Evolutionary conservation across 306 rosid species (phyloP), one percentile per base, ranked within the genome.

Genomic region (Prosopis cineraria): DNA sequence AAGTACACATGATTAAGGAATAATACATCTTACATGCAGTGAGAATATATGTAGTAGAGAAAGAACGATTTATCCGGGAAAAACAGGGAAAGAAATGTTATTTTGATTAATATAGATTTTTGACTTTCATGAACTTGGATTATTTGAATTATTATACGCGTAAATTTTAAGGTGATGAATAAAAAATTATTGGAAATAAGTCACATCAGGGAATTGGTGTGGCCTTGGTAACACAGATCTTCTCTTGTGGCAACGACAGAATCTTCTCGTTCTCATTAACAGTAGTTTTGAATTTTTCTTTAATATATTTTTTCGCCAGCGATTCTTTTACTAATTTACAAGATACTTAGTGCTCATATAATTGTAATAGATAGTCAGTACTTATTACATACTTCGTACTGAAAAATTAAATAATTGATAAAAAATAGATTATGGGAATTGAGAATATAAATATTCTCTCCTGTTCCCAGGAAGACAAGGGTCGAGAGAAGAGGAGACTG

Each of bases 181-280:
- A 10, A 22, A 48, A 4, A 22, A 7, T 25, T 27, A 39, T 67
- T 27, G 40, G 0, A 24, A 82, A 29, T 13, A 19, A 58, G 76
- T 76, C 31, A 64, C 55, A 64, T 77, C 79, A 77, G 30, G 75
- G 45, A 72, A 72, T 64, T 41, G 64, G 34, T 14, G 64, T 41
- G 74, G 29, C 71, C 10, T 40, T 58, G 25, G 25, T 7, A 20
- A n/a, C 8, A 52, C 9, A 20, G 10, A 20, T 20, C 7, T n/a
- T 50, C 12, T 22, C 29, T 9, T 52, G 29, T 52, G 29, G 6
- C 10, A 31, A 6, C 7, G 40, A 37, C 8, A 37, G 40, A 37
- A 37, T 37, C 40, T 37, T 37, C 8, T 37, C 40, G n/a, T 2
- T n/a, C 56, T 50, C 56, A 6, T 6, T 6, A 4, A 20, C 5